Evolutionary conservation across 1,284 basidiomycete genomes (phyloP), one percentile per base, ranked within the genome.

Genomic region (Microbotryum intermedium): DNA sequence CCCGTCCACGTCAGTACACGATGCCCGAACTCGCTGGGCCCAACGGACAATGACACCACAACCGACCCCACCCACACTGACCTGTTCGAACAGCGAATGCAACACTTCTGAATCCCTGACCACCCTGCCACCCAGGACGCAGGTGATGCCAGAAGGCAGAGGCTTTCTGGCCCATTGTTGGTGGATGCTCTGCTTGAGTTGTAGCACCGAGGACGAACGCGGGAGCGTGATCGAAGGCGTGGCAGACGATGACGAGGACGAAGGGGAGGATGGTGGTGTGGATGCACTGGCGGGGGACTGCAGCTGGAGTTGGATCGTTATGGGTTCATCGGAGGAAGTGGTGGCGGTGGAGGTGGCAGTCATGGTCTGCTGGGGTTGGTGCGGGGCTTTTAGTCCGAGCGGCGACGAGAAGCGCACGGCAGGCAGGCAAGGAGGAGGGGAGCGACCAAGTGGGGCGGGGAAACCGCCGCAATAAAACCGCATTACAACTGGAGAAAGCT

Each of bases 91-190:
- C 1, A 59, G 46, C n/a, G 48, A 50, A 2, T 25, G 42, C 26
- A 67, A 4, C 13, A 29, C 10, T n/a, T 67, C 65, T 2, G 47
- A 5, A 26, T 67, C 65, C 25, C 60, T 45, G 25, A 56, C 53
- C 8, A 62, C 60, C 29, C 65, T 55, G 1, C 60, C 62, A 1
- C 65, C 65, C 48, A 56, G 42, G 4, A 60, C 50, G 13, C 47
- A 18, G 1, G 54, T 53, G 44, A 64, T 53, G 0, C 58, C 62
- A 1, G 60, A 47, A 13, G 21, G 25, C 34, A 29, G 28, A 2
- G 65, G 65, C 10, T 52, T 39, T 7, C 60, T 58, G 13, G 60
- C 59, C 64, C 64, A 66, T 11, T 57, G 30, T 2, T 7, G 0
- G 11, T 42, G 30, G 18, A 66, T 21, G 16, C 9, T n/a, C 6